These are phyloP conservation scores for Lignosus rhinocerotis DNA, from an alignment of 1,284 basidiomycete genomes.

Conservation along the genomic window DNA sequence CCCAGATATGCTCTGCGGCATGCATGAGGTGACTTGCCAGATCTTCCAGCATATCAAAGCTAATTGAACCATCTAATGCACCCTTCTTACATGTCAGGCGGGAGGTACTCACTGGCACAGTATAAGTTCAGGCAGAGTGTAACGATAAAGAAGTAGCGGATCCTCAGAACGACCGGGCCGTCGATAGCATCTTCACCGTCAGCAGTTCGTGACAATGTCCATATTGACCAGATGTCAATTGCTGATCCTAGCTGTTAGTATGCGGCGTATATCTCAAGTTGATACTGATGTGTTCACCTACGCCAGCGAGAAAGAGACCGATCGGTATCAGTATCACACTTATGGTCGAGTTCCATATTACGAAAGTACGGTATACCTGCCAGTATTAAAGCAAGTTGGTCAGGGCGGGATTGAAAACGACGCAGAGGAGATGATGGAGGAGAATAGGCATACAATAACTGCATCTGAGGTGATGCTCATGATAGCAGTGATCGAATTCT, in stretches of 20 bases:
- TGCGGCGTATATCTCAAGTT: background rate
- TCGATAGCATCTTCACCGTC: background rate
- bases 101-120: conserved; percentile 1
- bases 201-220: background rate
- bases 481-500: conserved; percentile 7
- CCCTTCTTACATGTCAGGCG: too few species aligned
- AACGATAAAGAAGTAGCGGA: conserved; percentile 3
- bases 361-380: conserved; percentile 8
- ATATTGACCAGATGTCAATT: conserved; percentile 4
- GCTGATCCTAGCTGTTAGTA: background rate
- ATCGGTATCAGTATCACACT: background rate
- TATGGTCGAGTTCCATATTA: conserved; percentile 1
- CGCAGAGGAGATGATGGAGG: too few species aligned
- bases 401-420: too few species aligned
- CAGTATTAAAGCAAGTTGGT: too few species aligned
- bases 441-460: conserved; percentile 1
- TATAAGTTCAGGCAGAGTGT: conserved; percentile 4
- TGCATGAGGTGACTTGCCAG: background rate
- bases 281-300: background rate
- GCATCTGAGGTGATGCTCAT: conserved; percentile 6
- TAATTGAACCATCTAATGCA: background rate
- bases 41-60: conserved; percentile 8
- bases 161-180: background rate
- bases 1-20: background rate
- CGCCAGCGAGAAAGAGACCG: background rate